These are phyloP conservation scores for Casuarina equisetifolia DNA, from an alignment of 306 rosid species.

Conservation along the genomic window DNA sequence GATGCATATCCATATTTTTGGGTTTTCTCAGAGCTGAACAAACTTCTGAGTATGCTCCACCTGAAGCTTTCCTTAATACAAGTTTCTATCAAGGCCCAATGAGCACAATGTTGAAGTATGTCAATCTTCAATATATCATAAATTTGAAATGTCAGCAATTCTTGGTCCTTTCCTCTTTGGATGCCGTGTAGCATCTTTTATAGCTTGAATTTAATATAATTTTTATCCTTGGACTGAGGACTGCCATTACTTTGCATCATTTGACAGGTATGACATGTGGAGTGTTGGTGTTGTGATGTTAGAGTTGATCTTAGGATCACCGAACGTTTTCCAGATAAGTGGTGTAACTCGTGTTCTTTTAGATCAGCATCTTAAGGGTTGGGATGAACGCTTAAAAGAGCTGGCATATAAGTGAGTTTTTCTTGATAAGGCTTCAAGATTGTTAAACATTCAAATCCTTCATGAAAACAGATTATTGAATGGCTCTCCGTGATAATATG, in stretches of 20 bases:
- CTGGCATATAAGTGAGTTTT: constrained; percentile 75
- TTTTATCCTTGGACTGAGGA: constrained; percentile 19
- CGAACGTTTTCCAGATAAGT: constrained; percentile 77
- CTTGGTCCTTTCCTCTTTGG: constrained; percentile 14
- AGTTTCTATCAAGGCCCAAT: constrained; percentile 75
- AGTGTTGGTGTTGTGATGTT: constrained; percentile 93
- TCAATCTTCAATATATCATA: constrained; percentile 17
- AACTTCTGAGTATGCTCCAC: constrained; percentile 82
- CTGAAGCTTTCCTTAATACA: constrained; percentile 86
- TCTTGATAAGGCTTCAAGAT: constrained; percentile 18
- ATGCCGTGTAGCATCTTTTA: constrained; percentile 11
- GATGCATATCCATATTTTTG: constrained; percentile 23
- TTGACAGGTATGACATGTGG: constrained; percentile 94
- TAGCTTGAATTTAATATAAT: constrained; percentile 21
- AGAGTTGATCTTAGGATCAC: constrained; percentile 87
- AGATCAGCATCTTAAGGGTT: constrained; percentile 83
- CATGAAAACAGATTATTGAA: constrained; percentile 4
- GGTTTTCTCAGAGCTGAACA: constrained; percentile 73
- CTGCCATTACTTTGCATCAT: constrained; percentile 18
- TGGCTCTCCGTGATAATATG: constrained; percentile 9
- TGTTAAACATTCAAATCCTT: constrained; percentile 11
- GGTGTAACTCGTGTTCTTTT: constrained; percentile 71
- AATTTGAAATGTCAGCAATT: constrained; percentile 18
- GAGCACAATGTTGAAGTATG: constrained; percentile 77
- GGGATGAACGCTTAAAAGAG: constrained; percentile 83